phyloP scores from a whole-genome alignment of 257 asterid species.

The Rubia yunnanensis region DNA sequence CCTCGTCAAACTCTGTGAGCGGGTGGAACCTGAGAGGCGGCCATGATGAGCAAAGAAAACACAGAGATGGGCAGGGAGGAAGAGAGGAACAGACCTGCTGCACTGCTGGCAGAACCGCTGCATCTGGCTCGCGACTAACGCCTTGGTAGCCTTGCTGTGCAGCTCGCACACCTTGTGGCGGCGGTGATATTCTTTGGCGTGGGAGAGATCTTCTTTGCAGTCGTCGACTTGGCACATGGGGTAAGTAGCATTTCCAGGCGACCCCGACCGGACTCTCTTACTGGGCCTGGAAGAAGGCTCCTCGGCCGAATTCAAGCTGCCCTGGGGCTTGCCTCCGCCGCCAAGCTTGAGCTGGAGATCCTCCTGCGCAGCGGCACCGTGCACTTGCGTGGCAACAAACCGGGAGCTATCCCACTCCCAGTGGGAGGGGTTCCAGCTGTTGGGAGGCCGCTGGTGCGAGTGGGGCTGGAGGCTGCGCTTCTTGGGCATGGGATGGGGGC shows the following conservation, averaged over 20 bases:
- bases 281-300: slow-evolving; percentile 48
- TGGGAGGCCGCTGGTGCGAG: slow-evolving; percentile 24
- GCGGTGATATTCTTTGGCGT: slow-evolving; percentile 81
- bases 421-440: slow-evolving; percentile 49
- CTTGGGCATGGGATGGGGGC: slow-evolving; percentile 31
- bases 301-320: slow-evolving; percentile 21
- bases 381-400: slow-evolving; percentile 42
- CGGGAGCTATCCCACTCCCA: slow-evolving; percentile 82
- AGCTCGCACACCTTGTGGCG: slow-evolving; percentile 91
- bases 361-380: slow-evolving; percentile 5
- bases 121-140: slow-evolving; percentile 58
- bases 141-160: slow-evolving; percentile 67
- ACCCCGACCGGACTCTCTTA: slow-evolving; percentile 69
- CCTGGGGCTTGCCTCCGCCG: slow-evolving; percentile 20
- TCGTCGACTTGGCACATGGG: slow-evolving; percentile 83
- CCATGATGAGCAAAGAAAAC: too few species aligned
- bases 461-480: slow-evolving; percentile 44
- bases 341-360: slow-evolving; percentile 46
- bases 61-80: too few species aligned
- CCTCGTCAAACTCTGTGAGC: slow-evolving; percentile 89
- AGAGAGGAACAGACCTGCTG: slow-evolving; percentile 36
- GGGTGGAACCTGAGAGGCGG: slow-evolving; percentile 88
- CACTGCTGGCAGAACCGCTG: slow-evolving; percentile 52
- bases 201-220: slow-evolving; percentile 60
- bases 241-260: slow-evolving; percentile 48